A percentile compares a stretch with the other conserved stretches of the same genome.
phyloP scores from a whole-genome alignment of 208 protist species.

The Phytomonas sp. region DNA sequence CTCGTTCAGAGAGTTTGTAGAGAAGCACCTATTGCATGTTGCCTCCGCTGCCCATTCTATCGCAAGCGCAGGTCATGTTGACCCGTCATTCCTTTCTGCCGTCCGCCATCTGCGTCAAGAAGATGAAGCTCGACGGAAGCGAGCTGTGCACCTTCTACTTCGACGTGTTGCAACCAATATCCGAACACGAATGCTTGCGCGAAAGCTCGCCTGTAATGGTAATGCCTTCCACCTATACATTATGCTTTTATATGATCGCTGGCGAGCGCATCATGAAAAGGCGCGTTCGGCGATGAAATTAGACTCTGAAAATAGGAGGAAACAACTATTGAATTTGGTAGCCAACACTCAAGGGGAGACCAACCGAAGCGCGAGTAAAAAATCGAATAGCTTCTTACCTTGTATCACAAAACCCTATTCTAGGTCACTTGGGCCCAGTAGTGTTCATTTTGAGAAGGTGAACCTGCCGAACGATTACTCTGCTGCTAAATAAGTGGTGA shows the following conservation, averaged over 20 bases:
- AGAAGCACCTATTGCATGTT: conserved; percentile 32
- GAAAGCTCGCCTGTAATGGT: conserved; percentile 23
- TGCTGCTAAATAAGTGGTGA: no score
- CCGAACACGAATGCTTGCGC: conserved; percentile 30
- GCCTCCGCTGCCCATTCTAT: conserved; percentile 21
- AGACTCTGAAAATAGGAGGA: no score
- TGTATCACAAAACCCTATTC: no score
- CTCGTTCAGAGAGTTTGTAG: conserved; percentile 31
- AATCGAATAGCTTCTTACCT: no score
- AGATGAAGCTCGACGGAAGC: conserved; percentile 21
- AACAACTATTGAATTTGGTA: no score
- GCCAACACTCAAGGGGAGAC: no score
- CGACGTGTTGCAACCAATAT: conserved; percentile 41
- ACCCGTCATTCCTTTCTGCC: conserved; percentile 23
- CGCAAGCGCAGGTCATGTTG: conserved; percentile 10
- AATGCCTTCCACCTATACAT: conserved; percentile 44
- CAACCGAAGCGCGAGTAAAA: no score
- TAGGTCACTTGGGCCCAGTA: no score
- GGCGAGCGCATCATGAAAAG: conserved; percentile 23
- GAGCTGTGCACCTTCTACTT: conserved; percentile 27
- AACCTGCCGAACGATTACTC: no score
- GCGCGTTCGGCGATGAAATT: conserved; percentile 3
- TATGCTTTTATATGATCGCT: conserved; percentile 39
- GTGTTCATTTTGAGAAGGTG: no score
- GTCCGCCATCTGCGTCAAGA: conserved; percentile 35